A percentile compares a stretch with the other conserved stretches of the same genome.
Evolutionary conservation across 495 filamentous ascomycete species (phyloP).

Genomic region (Penicillium riverlandense): DNA sequence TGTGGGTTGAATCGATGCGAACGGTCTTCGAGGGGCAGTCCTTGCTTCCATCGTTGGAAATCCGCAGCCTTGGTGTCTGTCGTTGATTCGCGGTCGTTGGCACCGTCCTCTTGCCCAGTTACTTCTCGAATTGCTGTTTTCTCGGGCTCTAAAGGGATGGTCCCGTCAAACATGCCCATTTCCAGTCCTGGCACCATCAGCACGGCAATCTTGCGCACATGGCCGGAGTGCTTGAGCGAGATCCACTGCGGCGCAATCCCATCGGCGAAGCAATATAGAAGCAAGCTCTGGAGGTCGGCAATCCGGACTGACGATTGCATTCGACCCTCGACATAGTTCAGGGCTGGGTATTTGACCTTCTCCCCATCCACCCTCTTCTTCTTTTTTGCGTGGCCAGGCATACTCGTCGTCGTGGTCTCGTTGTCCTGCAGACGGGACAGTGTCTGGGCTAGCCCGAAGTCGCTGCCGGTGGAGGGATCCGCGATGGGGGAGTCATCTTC

Average conservation of each 20-base stretch:
- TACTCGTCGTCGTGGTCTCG: neutral
- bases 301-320: slow-evolving; percentile 71
- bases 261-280: slow-evolving; percentile 87
- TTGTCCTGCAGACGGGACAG: slow-evolving; percentile 21
- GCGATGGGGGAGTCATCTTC: slow-evolving; percentile 17
- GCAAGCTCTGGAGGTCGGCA: slow-evolving; percentile 67
- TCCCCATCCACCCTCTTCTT: slow-evolving; percentile 42
- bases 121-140: slow-evolving; percentile 3
- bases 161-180: slow-evolving; percentile 77
- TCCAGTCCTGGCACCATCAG: slow-evolving; percentile 91
- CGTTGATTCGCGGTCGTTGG: slow-evolving; percentile 5
- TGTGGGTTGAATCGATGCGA: slow-evolving; percentile 64
- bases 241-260: slow-evolving; percentile 82
- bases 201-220: slow-evolving; percentile 79
- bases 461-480: slow-evolving; percentile 2
- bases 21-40: slow-evolving; percentile 31
- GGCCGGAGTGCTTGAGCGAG: slow-evolving; percentile 63
- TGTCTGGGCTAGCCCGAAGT: slow-evolving; percentile 26
- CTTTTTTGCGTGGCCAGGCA: slow-evolving; percentile 14
- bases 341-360: slow-evolving; percentile 67
- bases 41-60: slow-evolving; percentile 36
- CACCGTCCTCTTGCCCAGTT: slow-evolving; percentile 8
- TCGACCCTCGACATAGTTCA: slow-evolving; percentile 60
- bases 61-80: slow-evolving; percentile 24
- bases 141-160: slow-evolving; percentile 40